phyloP scores from a whole-genome alignment of 2,329 filamentous ascomycete genomes.

The Gaeumannomyces sp. region DNA sequence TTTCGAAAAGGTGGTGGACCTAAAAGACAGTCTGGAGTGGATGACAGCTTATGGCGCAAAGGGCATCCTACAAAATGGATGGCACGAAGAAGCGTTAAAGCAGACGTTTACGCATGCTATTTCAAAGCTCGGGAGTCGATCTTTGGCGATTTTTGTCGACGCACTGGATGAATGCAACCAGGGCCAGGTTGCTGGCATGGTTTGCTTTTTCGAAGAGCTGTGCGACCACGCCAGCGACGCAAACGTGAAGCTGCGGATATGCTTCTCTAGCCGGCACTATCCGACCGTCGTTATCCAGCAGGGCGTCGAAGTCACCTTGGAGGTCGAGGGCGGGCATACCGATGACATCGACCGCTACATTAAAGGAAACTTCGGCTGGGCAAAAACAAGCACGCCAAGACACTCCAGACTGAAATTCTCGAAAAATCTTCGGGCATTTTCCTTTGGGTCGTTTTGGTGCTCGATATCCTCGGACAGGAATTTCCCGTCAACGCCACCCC shows the following conservation, averaged over 20 bases:
- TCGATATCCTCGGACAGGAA: slow-evolving; percentile 31
- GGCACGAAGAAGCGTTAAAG: slow-evolving; percentile 12
- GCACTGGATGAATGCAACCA: slow-evolving; percentile 45
- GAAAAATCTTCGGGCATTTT: slow-evolving; percentile 36
- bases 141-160: slow-evolving; percentile 28
- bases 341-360: slow-evolving; percentile 31
- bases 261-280: slow-evolving; percentile 43
- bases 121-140: slow-evolving; percentile 7
- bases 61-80: slow-evolving; percentile 7
- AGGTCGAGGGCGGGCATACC: slow-evolving; percentile 27
- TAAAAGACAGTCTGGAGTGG: slow-evolving; percentile 26
- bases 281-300: slow-evolving; percentile 31
- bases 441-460: slow-evolving; percentile 36
- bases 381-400: slow-evolving; percentile 11
- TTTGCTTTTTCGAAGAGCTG: slow-evolving; percentile 35
- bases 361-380: slow-evolving; percentile 21
- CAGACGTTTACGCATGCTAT: slow-evolving; percentile 15
- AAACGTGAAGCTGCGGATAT: slow-evolving; percentile 24
- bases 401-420: slow-evolving; percentile 22
- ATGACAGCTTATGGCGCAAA: slow-evolving; percentile 1
- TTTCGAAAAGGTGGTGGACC: slow-evolving; percentile 15
- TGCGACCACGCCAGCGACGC: slow-evolving; percentile 21
- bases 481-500: slow-evolving; percentile 20
- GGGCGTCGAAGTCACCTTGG: slow-evolving; percentile 26
- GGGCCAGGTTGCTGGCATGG: slow-evolving; percentile 34